Base-by-base conservation (phyloP, 805 yeast genomes). In the Diddensiella transvaalensis region DNA sequence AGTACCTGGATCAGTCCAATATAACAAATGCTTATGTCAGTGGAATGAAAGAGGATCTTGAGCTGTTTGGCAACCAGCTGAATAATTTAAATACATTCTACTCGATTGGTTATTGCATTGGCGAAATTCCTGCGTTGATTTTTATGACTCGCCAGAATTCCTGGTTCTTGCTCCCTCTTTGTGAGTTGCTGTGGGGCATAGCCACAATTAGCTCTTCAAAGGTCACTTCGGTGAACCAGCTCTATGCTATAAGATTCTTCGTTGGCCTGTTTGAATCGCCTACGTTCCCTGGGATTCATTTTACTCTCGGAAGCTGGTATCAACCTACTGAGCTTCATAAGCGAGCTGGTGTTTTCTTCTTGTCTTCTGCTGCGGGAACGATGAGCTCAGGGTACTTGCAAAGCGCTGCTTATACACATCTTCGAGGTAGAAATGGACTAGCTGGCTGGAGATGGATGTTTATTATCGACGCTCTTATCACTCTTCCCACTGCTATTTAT, bases 341-440 rank as follows among this genome's bases (percentile, higher is more conserved):
- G 26, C 55, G 69, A 29, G 47, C 64, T 3, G 56, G 65, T 8
- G 40, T 65, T 22, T 64, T 59, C 44, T 59, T 61, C 3, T 44
- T 46, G 18, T 63, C 66, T 5, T 64, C 64, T 4, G 55, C 52
- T 2, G 63, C 65, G 1, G 71, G 68, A 1, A 38, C 54, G 36
- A 71, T 81, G 54, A 76, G 83, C n/a, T 71, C 84, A 0, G 83
- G 85, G 42, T 77, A 78, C 50, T 66, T 82, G 24, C 82, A 81
- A 54, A 78, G 82, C 13, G 78, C 79, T 11, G 72, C 81, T 36
- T 72, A 68, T 49, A 60, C 70, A 21, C 58, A 65, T 22, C 60
- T 82, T 13, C 30, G 47, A 6, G 49, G 51, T 35, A 55, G 49
- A 3, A 46, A 41, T 3, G 43, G 44, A 4, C 50, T 67, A n/a